phyloP scores from a whole-genome alignment of 192 early-diverging fungal genomes.

The Lunasporangiospora selenospora region DNA sequence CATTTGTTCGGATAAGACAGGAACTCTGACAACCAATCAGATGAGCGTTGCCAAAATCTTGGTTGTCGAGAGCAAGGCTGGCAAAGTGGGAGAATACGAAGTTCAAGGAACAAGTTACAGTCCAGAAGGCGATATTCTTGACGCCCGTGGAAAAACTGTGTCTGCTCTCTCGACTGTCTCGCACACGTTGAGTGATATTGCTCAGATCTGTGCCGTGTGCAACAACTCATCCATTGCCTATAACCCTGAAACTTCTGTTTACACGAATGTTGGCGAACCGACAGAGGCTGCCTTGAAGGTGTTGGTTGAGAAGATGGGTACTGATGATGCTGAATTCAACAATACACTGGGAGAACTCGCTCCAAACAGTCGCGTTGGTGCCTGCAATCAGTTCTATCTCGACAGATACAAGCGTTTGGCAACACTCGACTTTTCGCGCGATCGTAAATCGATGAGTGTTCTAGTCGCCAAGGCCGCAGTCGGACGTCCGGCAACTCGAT shows the following conservation, averaged over 20 bases:
- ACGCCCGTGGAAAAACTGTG: conserved; percentile 48
- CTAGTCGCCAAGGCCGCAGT: conserved; percentile 56
- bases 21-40: conserved; percentile 96
- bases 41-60: conserved; percentile 80
- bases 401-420: conserved; percentile 56
- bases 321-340: conserved; percentile 71
- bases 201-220: conserved; percentile 81
- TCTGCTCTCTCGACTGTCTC: conserved; percentile 55
- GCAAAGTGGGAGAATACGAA: conserved; percentile 62
- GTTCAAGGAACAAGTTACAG: conserved; percentile 84
- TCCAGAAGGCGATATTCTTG: conserved; percentile 65
- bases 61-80: conserved; percentile 51
- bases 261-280: conserved; percentile 87
- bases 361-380: conserved; percentile 58
- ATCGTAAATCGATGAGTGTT: conserved; percentile 96
- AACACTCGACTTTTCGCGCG: conserved; percentile 93
- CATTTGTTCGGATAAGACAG: conserved; percentile 98
- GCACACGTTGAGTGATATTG: conserved; percentile 66
- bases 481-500: no score
- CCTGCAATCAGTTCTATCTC: conserved; percentile 73
- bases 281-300: conserved; percentile 95
- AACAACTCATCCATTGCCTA: conserved; percentile 87
- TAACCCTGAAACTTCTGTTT: no score
- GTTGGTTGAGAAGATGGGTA: conserved; percentile 88
- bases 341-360: conserved; percentile 47